Conservation (phyloP, 208 protist genomes). For the Trichomonas gallinae region DNA sequence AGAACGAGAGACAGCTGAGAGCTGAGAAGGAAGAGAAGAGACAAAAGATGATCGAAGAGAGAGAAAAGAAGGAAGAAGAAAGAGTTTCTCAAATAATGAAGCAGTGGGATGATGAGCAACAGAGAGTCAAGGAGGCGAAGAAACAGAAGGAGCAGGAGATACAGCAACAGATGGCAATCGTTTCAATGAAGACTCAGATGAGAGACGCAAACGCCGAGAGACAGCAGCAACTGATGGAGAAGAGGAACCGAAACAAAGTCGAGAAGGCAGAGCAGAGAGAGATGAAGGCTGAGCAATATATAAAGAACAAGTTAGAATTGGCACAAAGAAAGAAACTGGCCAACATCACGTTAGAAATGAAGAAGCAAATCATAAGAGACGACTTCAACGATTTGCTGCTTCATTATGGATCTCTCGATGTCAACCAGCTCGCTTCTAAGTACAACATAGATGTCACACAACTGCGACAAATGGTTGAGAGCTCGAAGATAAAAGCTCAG, state of each 20-base stretch:
- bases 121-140: background rate
- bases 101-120: background rate
- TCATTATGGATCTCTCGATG: background rate
- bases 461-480: background rate
- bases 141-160: background rate
- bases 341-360: background rate
- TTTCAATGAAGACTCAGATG: background rate
- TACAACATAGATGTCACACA: background rate
- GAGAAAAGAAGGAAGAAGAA: background rate
- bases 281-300: background rate
- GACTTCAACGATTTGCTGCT: background rate
- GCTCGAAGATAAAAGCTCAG: background rate
- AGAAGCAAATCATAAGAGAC: background rate
- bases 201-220: background rate
- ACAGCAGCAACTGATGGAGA: background rate
- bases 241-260: background rate
- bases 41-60: background rate
- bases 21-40: background rate
- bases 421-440: background rate
- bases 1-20: background rate
- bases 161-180: background rate
- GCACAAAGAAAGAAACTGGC: background rate
- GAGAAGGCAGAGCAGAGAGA: background rate
- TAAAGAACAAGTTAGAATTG: background rate
- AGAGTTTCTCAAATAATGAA: background rate